Evolutionary conservation across 2,329 filamentous ascomycete species (phyloP).

Genomic region (Ascochyta viciae-villosae): DNA sequence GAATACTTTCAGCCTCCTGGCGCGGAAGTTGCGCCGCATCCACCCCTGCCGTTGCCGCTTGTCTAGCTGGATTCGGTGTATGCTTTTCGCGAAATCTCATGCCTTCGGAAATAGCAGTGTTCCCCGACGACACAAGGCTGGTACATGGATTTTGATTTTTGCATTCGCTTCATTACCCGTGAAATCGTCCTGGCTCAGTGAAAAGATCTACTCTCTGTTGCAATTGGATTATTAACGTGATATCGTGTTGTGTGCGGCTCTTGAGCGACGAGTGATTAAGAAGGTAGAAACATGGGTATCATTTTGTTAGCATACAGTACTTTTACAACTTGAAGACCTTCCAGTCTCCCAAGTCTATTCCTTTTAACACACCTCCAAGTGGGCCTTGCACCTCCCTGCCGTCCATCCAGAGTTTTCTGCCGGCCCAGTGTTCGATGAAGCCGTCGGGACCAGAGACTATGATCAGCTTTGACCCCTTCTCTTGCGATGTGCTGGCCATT

Average conservation of each 20-base stretch:
- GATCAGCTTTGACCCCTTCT: constrained; percentile 68
- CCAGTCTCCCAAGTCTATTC: constrained; percentile 65
- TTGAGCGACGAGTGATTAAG: not conserved
- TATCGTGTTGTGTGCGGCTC: too few relatives aligned
- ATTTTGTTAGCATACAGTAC: constrained; percentile 17
- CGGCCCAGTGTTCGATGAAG: constrained; percentile 82
- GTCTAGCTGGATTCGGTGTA: not conserved
- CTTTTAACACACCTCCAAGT: constrained; percentile 71
- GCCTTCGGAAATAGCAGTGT: constrained; percentile 2
- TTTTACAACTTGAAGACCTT: constrained; percentile 64
- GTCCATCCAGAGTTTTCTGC: constrained; percentile 76
- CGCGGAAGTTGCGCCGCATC: constrained; percentile 13
- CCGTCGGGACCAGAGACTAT: constrained; percentile 90
- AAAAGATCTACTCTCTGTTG: not conserved
- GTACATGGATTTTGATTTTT: too few relatives aligned
- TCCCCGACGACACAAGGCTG: not conserved
- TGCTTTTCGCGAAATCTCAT: not conserved
- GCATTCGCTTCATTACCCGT: too few relatives aligned
- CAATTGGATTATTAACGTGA: too few relatives aligned
- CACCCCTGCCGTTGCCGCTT: not conserved
- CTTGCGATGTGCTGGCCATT: constrained; percentile 25
- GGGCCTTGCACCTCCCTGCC: constrained; percentile 78
- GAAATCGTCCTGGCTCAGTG: not conserved
- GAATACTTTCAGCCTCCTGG: too few relatives aligned
- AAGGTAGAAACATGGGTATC: constrained; percentile 11